Percentiles rank a stretch among this genome's conserved stretches.
phyloP scores from a whole-genome alignment of 2,329 filamentous ascomycete genomes.

The Penicillium glabrum region DNA sequence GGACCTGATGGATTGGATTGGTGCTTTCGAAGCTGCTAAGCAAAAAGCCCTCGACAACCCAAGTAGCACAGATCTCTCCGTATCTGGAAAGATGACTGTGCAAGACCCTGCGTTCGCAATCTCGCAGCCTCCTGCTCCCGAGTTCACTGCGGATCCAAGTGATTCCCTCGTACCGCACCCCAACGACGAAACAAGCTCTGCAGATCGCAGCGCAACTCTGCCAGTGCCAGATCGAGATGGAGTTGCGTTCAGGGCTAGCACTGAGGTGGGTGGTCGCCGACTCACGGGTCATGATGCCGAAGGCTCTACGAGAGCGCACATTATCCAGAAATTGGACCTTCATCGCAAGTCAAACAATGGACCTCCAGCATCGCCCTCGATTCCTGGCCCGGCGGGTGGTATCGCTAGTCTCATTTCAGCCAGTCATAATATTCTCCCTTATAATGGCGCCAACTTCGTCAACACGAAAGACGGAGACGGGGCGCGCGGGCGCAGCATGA shows the following conservation, averaged over 20 bases:
- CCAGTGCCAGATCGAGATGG: slow-evolving; percentile 64
- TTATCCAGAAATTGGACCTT: slow-evolving; percentile 90
- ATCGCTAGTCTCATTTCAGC: slow-evolving; percentile 85
- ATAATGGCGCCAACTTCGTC: slow-evolving; percentile 48
- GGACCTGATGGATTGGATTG: slow-evolving; percentile 92
- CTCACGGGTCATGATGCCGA: slow-evolving; percentile 59
- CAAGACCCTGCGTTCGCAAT: slow-evolving; percentile 84
- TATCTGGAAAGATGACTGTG: slow-evolving; percentile 44
- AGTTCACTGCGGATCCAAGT: slow-evolving; percentile 79
- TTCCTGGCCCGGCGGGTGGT: slow-evolving; percentile 56
- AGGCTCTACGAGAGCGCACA: slow-evolving; percentile 70
- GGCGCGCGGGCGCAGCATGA: slow-evolving; percentile 33
- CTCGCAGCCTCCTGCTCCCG: slow-evolving; percentile 79
- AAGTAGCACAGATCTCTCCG: slow-evolving; percentile 50
- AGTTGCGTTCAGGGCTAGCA: slow-evolving; percentile 63
- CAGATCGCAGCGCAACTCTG: slow-evolving; percentile 66
- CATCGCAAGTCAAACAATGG: slow-evolving; percentile 72
- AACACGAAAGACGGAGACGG: slow-evolving; percentile 40
- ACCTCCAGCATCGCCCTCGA: slow-evolving; percentile 47
- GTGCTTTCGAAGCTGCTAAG: slow-evolving; percentile 91
- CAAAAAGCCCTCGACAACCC: slow-evolving; percentile 82
- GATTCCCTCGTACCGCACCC: slow-evolving; percentile 62
- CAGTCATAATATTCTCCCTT: slow-evolving; percentile 75
- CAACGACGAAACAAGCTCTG: slow-evolving; percentile 54
- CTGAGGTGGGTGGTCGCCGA: slow-evolving; percentile 62